Evolutionary conservation across 2,329 filamentous ascomycete species (phyloP).

Genomic region (Penicillium sp.): DNA sequence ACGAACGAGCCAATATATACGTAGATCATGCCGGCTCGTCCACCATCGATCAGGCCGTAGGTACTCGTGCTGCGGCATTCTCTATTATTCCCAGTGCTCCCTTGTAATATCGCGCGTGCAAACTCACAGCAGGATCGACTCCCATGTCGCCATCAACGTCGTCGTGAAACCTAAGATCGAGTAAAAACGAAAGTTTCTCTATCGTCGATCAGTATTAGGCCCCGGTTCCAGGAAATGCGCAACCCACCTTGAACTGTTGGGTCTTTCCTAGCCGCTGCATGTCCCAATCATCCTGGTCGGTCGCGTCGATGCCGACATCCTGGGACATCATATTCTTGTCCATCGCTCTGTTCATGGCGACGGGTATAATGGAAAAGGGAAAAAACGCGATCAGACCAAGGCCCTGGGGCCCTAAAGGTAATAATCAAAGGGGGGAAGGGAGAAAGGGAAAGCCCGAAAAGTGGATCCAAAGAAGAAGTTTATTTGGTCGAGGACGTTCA

Average conservation of each 20-base stretch:
- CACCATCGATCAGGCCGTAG: constrained; percentile 31
- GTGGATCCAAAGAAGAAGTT: constrained; percentile 2
- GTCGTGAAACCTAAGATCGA: constrained; percentile 42
- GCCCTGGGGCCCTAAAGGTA: background rate
- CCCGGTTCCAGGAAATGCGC: background rate
- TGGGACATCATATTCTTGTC: constrained; percentile 19
- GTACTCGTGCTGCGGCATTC: constrained; percentile 22
- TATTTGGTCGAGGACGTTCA: background rate
- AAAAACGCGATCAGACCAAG: background rate
- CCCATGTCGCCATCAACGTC: constrained; percentile 43
- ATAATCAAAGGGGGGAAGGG: background rate
- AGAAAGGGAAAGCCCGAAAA: background rate
- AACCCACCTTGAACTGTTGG: constrained; percentile 46
- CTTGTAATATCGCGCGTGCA: background rate
- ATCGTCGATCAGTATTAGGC: constrained; percentile 12
- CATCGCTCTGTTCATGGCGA: background rate
- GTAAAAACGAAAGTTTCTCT: constrained; percentile 42
- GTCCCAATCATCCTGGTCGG: constrained; percentile 30
- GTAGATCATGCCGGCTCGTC: constrained; percentile 39
- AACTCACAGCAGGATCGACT: constrained; percentile 39
- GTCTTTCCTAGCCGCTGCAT: constrained; percentile 52
- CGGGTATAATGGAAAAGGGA: background rate
- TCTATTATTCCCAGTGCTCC: constrained; percentile 2
- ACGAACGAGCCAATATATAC: constrained; percentile 36
- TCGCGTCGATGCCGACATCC: constrained; percentile 15